These are phyloP conservation scores for Blepharisma stoltei DNA, from an alignment of 73 alveolate genomes.

Conservation along the genomic window DNA sequence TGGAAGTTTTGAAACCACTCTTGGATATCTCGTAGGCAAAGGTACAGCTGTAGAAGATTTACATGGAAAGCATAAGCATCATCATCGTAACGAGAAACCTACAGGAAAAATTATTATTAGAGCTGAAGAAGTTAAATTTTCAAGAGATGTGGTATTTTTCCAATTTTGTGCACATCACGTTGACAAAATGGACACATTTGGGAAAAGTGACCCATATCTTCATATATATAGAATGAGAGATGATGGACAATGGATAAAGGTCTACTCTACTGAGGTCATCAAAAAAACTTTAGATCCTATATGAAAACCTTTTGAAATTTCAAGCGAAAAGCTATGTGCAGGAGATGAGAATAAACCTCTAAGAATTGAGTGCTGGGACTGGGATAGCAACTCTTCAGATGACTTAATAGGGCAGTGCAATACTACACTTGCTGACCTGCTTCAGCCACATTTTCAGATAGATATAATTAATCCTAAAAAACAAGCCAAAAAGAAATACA, in stretches of 20 bases:
- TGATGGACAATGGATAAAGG: constrained; percentile 31
- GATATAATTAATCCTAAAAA: constrained; percentile 29
- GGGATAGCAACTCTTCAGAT: constrained; percentile 42
- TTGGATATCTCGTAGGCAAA: constrained; percentile 69
- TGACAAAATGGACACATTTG: constrained; percentile 49
- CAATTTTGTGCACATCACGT: constrained; percentile 37
- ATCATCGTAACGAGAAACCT: constrained; percentile 40
- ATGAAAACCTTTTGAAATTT: constrained; percentile 61
- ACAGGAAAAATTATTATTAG: constrained; percentile 58
- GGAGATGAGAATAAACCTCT: constrained; percentile 63
- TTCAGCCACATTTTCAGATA: constrained; percentile 34
- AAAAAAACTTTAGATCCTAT: constrained; percentile 19
- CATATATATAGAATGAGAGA: constrained; percentile 33
- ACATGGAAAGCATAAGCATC: constrained; percentile 34
- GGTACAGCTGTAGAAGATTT: constrained; percentile 17
- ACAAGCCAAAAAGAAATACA: background rate
- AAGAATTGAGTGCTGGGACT: constrained; percentile 63
- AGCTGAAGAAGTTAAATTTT: constrained; percentile 45
- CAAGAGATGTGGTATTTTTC: constrained; percentile 41
- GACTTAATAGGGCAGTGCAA: constrained; percentile 45
- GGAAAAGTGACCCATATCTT: constrained; percentile 50
- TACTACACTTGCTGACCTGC: constrained; percentile 36
- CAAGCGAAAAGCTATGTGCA: constrained; percentile 57
- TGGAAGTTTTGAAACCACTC: constrained; percentile 58
- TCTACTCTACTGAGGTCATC: constrained; percentile 36